These are phyloP conservation scores for Dothideomycetes sp. DNA, from an alignment of 2,329 filamentous ascomycete genomes.

Conservation along the genomic window DNA sequence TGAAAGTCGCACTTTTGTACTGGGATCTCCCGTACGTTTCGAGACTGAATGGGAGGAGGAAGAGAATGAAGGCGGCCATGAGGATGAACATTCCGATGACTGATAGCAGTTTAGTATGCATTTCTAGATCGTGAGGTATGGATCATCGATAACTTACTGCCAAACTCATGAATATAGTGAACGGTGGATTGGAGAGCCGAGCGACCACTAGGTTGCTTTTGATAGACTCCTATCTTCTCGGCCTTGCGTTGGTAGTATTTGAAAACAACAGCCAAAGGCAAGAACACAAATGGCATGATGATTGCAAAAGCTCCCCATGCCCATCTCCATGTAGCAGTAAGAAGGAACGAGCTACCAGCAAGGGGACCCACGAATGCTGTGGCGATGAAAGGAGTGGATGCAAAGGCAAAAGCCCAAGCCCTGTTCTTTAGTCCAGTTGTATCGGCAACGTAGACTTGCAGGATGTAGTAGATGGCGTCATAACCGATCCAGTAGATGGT, in stretches of 20 bases:
- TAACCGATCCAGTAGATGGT: slow-evolving; percentile 15
- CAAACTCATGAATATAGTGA: slow-evolving; percentile 21
- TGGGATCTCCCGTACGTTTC: slow-evolving; percentile 8
- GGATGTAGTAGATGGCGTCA: slow-evolving; percentile 9
- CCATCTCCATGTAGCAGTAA: slow-evolving; percentile 17
- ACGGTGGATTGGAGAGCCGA: slow-evolving; percentile 14
- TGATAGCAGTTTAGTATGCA: slow-evolving; percentile 5
- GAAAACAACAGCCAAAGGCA: slow-evolving; percentile 18
- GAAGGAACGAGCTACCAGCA: slow-evolving; percentile 10
- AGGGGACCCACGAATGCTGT: slow-evolving; percentile 17
- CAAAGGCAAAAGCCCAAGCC: slow-evolving; percentile 20
- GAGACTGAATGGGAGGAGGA: slow-evolving; percentile 13
- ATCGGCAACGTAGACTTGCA: slow-evolving; percentile 13
- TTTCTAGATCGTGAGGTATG: neutral
- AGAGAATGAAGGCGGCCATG: slow-evolving; percentile 11
- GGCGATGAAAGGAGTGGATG: slow-evolving; percentile 22
- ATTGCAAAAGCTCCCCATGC: slow-evolving; percentile 21
- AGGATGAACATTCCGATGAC: slow-evolving; percentile 18
- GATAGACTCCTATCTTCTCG: slow-evolving; percentile 17
- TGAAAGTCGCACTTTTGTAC: slow-evolving; percentile 14
- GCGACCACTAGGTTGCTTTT: slow-evolving; percentile 11
- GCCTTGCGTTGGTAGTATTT: slow-evolving; percentile 17
- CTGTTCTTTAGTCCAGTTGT: slow-evolving; percentile 17
- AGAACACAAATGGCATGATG: slow-evolving; percentile 17
- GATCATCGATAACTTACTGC: slow-evolving; percentile 13